Conservation (phyloP, 345 rosid genomes). For the Murraya paniculata region DNA sequence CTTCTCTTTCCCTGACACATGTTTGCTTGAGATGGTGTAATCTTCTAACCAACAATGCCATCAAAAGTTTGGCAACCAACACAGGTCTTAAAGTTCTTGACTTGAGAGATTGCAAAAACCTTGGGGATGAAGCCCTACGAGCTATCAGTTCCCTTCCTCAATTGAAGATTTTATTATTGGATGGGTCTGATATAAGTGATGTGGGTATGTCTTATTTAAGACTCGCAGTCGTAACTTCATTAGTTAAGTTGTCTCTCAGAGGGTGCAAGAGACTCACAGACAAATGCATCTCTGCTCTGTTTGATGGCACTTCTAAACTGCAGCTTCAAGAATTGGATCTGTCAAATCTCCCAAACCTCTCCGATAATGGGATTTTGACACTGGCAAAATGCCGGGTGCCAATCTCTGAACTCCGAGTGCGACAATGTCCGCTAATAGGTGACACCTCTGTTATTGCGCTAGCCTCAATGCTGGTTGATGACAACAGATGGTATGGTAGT, state of each 20-base stretch:
- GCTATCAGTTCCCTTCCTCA: constrained; percentile 56
- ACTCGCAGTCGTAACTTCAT: constrained; percentile 49
- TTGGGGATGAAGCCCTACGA: constrained; percentile 69
- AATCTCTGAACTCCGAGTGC: constrained; percentile 62
- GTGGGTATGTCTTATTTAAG: constrained; percentile 52
- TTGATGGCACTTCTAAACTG: constrained; percentile 62
- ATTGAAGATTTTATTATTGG: constrained; percentile 60
- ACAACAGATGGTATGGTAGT: constrained; percentile 67
- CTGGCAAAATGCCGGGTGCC: constrained; percentile 65
- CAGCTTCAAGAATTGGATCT: constrained; percentile 72
- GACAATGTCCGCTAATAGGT: constrained; percentile 86
- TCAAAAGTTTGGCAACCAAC: constrained; percentile 58
- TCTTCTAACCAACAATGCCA: constrained; percentile 70
- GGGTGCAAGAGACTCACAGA: constrained; percentile 90
- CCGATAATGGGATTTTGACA: constrained; percentile 64
- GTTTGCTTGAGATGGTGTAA: constrained; percentile 85
- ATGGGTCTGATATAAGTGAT: constrained; percentile 68
- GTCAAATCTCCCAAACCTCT: constrained; percentile 70
- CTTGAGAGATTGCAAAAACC: constrained; percentile 70
- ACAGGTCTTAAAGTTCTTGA: constrained; percentile 59
- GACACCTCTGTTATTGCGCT: constrained; percentile 84
- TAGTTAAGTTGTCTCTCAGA: constrained; percentile 70
- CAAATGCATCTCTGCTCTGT: constrained; percentile 56
- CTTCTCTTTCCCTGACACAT: constrained; percentile 68
- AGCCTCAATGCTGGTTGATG: constrained; percentile 71